Conservation (phyloP, 2,329 filamentous ascomycete species). For the Colletotrichum lini region DNA sequence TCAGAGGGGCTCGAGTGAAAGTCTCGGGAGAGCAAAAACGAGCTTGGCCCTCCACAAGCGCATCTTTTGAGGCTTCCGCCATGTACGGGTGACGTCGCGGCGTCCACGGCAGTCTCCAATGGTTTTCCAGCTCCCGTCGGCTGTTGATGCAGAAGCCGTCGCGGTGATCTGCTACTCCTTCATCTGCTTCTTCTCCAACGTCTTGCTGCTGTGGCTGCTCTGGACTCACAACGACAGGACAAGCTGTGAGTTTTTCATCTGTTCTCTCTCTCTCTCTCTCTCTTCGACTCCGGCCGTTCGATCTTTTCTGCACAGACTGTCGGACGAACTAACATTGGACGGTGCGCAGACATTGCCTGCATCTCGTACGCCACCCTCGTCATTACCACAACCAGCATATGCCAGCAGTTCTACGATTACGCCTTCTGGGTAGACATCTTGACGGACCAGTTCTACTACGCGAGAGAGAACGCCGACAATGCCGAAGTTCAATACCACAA, state of each 20-base stretch:
- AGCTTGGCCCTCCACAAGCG: constrained; percentile 2
- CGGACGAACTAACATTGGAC: not conserved
- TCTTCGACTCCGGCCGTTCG: not conserved
- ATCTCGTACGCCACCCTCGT: constrained; percentile 34
- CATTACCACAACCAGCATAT: constrained; percentile 30
- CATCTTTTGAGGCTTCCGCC: constrained; percentile 7
- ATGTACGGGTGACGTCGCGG: constrained; percentile 33
- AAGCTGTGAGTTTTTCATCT: constrained; percentile 26
- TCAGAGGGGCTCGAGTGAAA: not conserved
- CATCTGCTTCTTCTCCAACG: constrained; percentile 35
- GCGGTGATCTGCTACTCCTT: constrained; percentile 35
- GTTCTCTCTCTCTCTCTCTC: too few species aligned
- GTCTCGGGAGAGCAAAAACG: not conserved
- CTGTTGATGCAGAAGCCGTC: constrained; percentile 30
- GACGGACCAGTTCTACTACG: constrained; percentile 37
- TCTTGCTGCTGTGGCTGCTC: constrained; percentile 33
- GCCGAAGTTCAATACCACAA: constrained; percentile 35
- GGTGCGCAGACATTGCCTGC: constrained; percentile 32
- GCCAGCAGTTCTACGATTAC: constrained; percentile 38
- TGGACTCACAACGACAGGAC: constrained; percentile 39
- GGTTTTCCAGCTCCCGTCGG: constrained; percentile 41
- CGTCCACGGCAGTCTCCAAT: constrained; percentile 31
- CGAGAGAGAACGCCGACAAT: constrained; percentile 31
- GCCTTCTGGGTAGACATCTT: constrained; percentile 30
- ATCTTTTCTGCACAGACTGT: too few species aligned